Conservation (phyloP, 768 basidiomycete genomes). For the Mycena polygramma region DNA sequence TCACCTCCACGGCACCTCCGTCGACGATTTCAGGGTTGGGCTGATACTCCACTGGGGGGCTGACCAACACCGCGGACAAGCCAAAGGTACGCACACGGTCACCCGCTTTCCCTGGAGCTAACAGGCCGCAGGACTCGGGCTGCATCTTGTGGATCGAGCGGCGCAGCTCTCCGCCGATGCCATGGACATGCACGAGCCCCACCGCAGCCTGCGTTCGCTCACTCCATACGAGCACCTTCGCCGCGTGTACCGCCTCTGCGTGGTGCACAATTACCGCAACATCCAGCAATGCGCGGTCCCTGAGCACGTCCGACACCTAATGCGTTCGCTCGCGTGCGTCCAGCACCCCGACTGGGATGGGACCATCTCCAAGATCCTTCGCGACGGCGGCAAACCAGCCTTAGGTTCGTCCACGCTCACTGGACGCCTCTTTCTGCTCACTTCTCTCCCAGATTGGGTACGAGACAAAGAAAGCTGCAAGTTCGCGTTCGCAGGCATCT, state of each 20-base stretch:
- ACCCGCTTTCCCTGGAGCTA: not conserved
- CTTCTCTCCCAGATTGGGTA: not conserved
- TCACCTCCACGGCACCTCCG: not conserved
- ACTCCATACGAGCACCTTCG: not conserved
- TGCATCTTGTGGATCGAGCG: not conserved
- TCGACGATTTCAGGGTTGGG: not conserved
- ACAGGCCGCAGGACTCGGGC: not conserved
- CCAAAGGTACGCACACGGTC: not conserved
- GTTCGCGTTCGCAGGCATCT: slow-evolving; percentile 3
- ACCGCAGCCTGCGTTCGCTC: not conserved
- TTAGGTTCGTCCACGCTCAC: not conserved
- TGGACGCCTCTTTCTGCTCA: not conserved
- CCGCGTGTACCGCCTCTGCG: not conserved
- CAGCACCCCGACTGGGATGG: slow-evolving; percentile 4
- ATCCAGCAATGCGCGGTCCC: not conserved
- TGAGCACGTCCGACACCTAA: not conserved
- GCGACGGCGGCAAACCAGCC: slow-evolving; percentile 26
- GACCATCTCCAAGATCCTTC: slow-evolving; percentile 12
- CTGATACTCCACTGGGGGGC: not conserved
- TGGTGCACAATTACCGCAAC: not conserved
- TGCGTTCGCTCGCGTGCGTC: not conserved
- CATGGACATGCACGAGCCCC: not conserved
- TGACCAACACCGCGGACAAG: not conserved
- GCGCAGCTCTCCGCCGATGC: not conserved
- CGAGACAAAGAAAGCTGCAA: not conserved